phyloP scores from a whole-genome alignment of 371 early-diverging fungal species.

The Phascolomyces articulosus region DNA sequence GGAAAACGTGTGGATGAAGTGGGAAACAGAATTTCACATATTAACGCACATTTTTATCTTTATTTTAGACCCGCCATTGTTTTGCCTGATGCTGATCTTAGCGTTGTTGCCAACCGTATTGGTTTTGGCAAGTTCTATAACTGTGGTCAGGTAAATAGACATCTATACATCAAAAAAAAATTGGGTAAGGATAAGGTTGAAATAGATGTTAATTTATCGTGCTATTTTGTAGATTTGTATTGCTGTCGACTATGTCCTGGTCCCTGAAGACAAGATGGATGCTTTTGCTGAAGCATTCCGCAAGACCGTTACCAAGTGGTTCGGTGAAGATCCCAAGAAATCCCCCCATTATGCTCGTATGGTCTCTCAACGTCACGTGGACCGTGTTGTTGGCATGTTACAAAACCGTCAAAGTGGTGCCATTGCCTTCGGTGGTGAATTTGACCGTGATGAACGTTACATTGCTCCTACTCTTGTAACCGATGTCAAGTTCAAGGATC shows the following conservation, averaged over 20 bases:
- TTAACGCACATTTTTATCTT: not conserved
- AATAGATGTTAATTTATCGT: not conserved
- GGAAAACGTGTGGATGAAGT: not conserved
- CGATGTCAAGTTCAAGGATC: constrained; percentile 24
- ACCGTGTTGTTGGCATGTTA: constrained; percentile 65
- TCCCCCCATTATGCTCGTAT: constrained; percentile 68
- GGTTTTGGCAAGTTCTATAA: constrained; percentile 83
- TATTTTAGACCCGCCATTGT: constrained; percentile 67
- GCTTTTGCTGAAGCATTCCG: constrained; percentile 55
- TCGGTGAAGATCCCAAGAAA: constrained; percentile 50
- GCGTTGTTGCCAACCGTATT: constrained; percentile 70
- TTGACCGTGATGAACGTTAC: constrained; percentile 20
- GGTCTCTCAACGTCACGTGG: constrained; percentile 70
- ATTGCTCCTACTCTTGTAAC: constrained; percentile 22
- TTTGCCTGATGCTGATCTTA: constrained; percentile 65
- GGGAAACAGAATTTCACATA: not conserved
- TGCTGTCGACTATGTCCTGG: constrained; percentile 85
- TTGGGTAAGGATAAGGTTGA: not conserved
- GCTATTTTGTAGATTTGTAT: constrained; percentile 71
- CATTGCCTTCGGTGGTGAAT: constrained; percentile 45
- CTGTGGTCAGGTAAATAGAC: constrained; percentile 76
- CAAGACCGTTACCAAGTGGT: constrained; percentile 51
- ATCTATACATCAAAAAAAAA: not conserved
- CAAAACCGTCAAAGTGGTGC: constrained; percentile 48
- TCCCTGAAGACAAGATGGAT: constrained; percentile 51